A percentile compares a stretch with the other conserved stretches of the same genome.
Evolutionary conservation across 176 grass and related monocot genomes (phyloP).

Genomic region (Oryza officinalis): DNA sequence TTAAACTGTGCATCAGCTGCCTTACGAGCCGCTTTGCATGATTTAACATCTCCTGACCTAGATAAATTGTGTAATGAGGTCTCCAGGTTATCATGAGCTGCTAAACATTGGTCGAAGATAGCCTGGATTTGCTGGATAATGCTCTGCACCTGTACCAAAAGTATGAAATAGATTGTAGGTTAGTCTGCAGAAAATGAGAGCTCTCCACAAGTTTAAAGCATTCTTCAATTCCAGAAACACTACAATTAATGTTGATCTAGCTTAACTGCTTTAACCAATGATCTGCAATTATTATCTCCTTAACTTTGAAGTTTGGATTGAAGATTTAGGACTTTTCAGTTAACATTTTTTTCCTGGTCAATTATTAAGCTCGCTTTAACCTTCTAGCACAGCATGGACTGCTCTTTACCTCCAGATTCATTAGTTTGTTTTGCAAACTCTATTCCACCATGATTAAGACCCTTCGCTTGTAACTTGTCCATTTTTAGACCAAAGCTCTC

Average conservation of each 20-base stretch:
- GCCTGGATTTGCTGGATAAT: slow-evolving; percentile 75
- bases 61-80: slow-evolving; percentile 77
- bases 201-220: background rate
- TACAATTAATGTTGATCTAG: background rate
- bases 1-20: slow-evolving; percentile 88
- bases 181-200: background rate
- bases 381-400: background rate
- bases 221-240: background rate
- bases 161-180: slow-evolving; percentile 2
- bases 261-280: background rate
- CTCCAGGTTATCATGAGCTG: slow-evolving; percentile 83
- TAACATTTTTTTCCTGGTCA: background rate
- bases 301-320: background rate
- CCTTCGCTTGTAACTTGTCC: background rate
- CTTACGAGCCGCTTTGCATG: slow-evolving; percentile 86
- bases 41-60: slow-evolving; percentile 77
- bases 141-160: slow-evolving; percentile 61
- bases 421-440: background rate
- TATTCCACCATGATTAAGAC: background rate
- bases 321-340: background rate
- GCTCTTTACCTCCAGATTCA: background rate
- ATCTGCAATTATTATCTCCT: background rate
- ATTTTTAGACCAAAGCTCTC: background rate
- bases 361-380: background rate
- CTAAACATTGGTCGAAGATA: slow-evolving; percentile 70